These are phyloP conservation scores for Pholiota adiposa DNA, from an alignment of 1,284 basidiomycete species.

Conservation along the genomic window DNA sequence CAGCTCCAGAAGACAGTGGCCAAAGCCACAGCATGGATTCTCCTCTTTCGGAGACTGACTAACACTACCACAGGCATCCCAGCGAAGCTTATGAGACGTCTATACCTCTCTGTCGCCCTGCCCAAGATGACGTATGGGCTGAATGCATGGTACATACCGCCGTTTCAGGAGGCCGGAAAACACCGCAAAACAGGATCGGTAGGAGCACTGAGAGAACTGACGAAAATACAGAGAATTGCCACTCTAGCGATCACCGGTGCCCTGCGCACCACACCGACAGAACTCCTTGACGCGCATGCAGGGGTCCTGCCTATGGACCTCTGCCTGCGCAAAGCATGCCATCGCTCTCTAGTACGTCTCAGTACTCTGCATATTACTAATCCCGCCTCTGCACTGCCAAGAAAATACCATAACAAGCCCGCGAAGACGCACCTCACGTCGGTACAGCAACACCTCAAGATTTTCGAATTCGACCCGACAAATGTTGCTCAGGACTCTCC, in stretches of 20 bases:
- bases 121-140: constrained; percentile 40
- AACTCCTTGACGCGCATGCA: constrained; percentile 20
- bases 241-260: constrained; percentile 22
- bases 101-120: constrained; percentile 35
- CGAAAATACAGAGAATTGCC: constrained; percentile 21
- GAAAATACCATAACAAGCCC: background rate
- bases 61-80: background rate
- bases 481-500: background rate
- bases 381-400: constrained; percentile 7
- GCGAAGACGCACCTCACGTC: background rate
- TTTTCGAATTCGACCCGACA: background rate
- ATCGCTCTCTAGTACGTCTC: constrained; percentile 10
- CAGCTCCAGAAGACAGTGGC: background rate
- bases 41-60: background rate
- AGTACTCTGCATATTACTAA: constrained; percentile 19
- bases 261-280: constrained; percentile 15
- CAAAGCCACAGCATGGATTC: background rate
- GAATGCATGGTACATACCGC: constrained; percentile 38
- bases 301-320: constrained; percentile 15
- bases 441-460: background rate
- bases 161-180: constrained; percentile 5
- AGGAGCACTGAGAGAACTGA: constrained; percentile 10
- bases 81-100: background rate
- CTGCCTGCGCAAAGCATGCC: constrained; percentile 14
- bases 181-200: constrained; percentile 15